phyloP scores from a whole-genome alignment of 495 filamentous ascomycete species.

The Gamarada debralockiae region DNA sequence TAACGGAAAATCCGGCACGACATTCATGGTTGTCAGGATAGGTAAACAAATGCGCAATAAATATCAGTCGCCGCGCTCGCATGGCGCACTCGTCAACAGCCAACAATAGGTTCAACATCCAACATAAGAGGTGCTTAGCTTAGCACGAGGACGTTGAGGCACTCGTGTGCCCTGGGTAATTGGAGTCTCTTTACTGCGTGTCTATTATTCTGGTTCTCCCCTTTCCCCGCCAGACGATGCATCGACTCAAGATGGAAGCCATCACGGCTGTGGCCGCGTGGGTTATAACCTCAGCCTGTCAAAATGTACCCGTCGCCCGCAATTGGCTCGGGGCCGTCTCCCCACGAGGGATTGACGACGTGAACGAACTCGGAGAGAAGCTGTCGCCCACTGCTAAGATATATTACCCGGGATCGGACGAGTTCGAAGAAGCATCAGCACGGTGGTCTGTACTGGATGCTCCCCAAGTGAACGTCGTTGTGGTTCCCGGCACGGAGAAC shows the following conservation, averaged over 20 bases:
- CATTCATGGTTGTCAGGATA: not conserved
- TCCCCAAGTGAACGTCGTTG: conserved; percentile 43
- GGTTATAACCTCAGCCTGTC: not conserved
- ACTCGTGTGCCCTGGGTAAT: not conserved
- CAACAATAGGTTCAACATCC: not conserved
- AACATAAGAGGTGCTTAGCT: too few species aligned
- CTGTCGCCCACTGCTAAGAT: conserved; percentile 42
- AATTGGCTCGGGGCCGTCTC: not conserved
- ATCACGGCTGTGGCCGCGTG: not conserved
- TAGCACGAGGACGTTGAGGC: not conserved
- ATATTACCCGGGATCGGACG: conserved; percentile 38
- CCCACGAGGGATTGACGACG: not conserved
- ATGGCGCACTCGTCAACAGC: not conserved
- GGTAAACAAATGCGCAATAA: not conserved
- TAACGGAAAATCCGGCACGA: not conserved
- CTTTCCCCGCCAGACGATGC: not conserved
- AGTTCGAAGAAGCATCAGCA: conserved; percentile 35
- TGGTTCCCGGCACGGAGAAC: conserved; percentile 44
- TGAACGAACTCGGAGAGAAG: conserved; percentile 6
- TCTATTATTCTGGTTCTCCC: not conserved
- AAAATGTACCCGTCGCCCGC: not conserved
- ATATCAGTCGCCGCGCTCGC: not conserved
- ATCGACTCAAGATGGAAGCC: not conserved
- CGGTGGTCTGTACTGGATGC: conserved; percentile 38
- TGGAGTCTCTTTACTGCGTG: not conserved